These are phyloP conservation scores for Chaetomium strumarium DNA, from an alignment of 2,329 filamentous ascomycete species.

Conservation along the genomic window DNA sequence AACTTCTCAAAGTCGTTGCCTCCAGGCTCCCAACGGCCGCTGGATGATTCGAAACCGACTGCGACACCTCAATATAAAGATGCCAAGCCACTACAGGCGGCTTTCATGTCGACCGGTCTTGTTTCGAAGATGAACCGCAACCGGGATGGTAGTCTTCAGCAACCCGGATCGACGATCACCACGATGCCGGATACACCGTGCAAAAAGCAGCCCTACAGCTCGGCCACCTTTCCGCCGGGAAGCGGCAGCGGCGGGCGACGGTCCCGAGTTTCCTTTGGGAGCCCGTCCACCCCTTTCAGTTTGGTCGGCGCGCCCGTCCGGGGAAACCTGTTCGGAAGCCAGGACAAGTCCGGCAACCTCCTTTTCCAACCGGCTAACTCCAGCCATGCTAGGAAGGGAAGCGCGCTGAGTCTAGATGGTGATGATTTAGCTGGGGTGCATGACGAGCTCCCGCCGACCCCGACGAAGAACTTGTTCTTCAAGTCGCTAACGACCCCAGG, in stretches of 20 bases:
- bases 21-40: conserved; percentile 49
- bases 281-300: conserved; percentile 77
- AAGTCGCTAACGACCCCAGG: conserved; percentile 29
- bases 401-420: conserved; percentile 74
- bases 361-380: conserved; percentile 60
- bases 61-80: conserved; percentile 75
- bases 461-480: conserved; percentile 65
- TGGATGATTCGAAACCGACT: conserved; percentile 45
- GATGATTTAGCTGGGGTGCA: conserved; percentile 54
- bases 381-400: conserved; percentile 50
- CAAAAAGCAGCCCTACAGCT: conserved; percentile 71
- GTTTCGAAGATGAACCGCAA: conserved; percentile 92
- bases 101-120: conserved; percentile 90
- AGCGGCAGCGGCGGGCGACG: conserved; percentile 54
- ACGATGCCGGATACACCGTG: conserved; percentile 92
- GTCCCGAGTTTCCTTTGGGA: conserved; percentile 67
- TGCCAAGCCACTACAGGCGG: conserved; percentile 69
- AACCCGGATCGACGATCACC: conserved; percentile 45
- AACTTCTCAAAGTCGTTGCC: conserved; percentile 74
- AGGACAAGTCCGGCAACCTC: conserved; percentile 58
- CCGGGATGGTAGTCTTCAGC: conserved; percentile 58
- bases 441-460: conserved; percentile 79
- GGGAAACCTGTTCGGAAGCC: conserved; percentile 44
- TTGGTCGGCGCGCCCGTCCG: conserved; percentile 43
- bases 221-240: conserved; percentile 59